Base-by-base conservation (phyloP, 1,284 basidiomycete genomes). In the Cystobasidium pallidum region DNA sequence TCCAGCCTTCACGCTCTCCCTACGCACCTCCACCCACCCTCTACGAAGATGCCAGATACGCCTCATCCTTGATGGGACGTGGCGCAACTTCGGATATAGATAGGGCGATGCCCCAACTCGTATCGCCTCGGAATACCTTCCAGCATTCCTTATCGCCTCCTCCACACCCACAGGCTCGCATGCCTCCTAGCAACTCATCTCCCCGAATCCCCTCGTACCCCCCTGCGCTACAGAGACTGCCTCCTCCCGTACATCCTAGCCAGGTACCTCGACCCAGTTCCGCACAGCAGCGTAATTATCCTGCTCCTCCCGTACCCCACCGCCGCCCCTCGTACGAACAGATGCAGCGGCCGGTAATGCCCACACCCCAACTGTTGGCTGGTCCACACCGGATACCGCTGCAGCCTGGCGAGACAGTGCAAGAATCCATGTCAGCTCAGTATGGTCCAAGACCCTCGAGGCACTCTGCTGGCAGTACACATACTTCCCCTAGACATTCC, bases 381-480 rank as follows among this genome's bases (percentile, higher is more conserved):
- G 67, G 67, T 4, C 67, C 67, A 7, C 41, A 55, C 19, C 49
- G 67, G 3, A 61, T 70, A 51, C 58, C 67, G 1, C 39, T 70
- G 32, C 55, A 70, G 30, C 67, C 67, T 24, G 67, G 67, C 15
- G 67, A 70, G 21, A 70, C 67, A 26, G 28, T 70, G 41, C 67
- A 70, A n/a, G 67, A 61, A 26, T 43, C 43, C 17, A 19, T 61
- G 36, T 36, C 30, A 7, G 43, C 30, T 13, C 58, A 57, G 52
- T 62, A 62, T 62, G 26, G 34, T 26, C 45, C 57, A 52, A 26
- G 57, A 49, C 58, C 24, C 10, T 34, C 67, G 19, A 17, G 58
- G 13, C 32, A 36, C 34, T 49, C 62, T 19, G 62, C 39, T 4
- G 43, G 45, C 6, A 45, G 26, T 26, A 19, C 41, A 1, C 32